Base-by-base conservation (phyloP, 768 basidiomycete genomes). In the Pleurotus pulmonarius region DNA sequence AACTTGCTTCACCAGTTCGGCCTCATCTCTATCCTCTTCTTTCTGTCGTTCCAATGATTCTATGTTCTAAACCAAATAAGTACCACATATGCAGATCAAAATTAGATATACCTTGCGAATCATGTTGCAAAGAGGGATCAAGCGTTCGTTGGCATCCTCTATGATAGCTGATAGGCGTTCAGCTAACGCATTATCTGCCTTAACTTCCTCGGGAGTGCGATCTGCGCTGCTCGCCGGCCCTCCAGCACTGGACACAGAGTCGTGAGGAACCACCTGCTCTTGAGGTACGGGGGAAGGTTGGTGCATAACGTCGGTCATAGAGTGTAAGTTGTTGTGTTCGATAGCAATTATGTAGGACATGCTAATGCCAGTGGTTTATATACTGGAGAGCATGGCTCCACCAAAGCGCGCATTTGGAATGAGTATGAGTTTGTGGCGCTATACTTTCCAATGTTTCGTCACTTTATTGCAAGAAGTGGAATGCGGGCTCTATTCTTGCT, bases 11-110 rank as follows among this genome's bases (percentile, higher is more conserved):
- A 75, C 69, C 13, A 75, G 67, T 38, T 69, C 69, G 12, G 39
- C 62, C 47, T 73, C 71, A 56, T 72, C 65, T 9, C 70, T 65
- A 44, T 73, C 72, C 18, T 75, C 74, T 43, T 71, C 67, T 26
- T 71, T 70, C 46, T 65, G 60, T 2, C 61, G 62, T 25, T 70
- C 67, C 61, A 71, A 69, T n/a, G 60, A 59, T 34, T 74, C 72
- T 52, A 74, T 73, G 55, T 71, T 65, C 73, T 74, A 26, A 4
- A 26, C 12, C n/a, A 20, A 45, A 29, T 49, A 24, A 49, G 53
- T 15, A 15, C 22, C 5, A 11, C 26, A 1, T 11, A 52, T 26
- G 13, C 45, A 15, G 9, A 4, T 15, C 34, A 13, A 41, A 6
- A 9, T n/a, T 43, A 40, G 13, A 39, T 59, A 16, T 25, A 71